Conservation (phyloP, 495 filamentous ascomycete genomes). For the Tuber indicum region DNA sequence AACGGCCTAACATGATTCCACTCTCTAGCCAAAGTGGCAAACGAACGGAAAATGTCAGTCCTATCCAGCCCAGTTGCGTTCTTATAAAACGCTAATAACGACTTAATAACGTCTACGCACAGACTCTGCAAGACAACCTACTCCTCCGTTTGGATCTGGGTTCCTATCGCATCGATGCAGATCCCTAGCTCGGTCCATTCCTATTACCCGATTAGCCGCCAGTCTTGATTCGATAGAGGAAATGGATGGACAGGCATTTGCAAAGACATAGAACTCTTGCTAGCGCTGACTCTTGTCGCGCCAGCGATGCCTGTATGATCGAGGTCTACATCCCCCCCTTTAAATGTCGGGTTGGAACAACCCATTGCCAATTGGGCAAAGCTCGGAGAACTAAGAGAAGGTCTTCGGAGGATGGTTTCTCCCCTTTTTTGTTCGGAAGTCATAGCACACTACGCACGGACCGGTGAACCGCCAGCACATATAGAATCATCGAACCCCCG, state of each 20-base stretch:
- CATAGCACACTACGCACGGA: no score
- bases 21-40: slow-evolving; percentile 68
- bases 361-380: no score
- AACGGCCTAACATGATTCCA: slow-evolving; percentile 65
- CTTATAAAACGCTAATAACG: slow-evolving; percentile 72
- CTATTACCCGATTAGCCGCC: slow-evolving; percentile 1
- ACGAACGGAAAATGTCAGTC: slow-evolving; percentile 79
- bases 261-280: slow-evolving; percentile 77
- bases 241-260: slow-evolving; percentile 53
- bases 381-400: no score
- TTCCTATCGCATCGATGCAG: slow-evolving; percentile 62
- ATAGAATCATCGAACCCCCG: no score
- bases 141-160: slow-evolving; percentile 74
- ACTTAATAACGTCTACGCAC: slow-evolving; percentile 64
- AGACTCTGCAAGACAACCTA: slow-evolving; percentile 62
- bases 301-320: slow-evolving; percentile 46
- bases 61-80: slow-evolving; percentile 87
- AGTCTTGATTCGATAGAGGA: background rate
- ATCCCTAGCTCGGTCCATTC: slow-evolving; percentile 72
- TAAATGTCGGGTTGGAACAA: no score
- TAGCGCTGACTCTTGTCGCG: slow-evolving; percentile 64
- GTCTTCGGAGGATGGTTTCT: no score
- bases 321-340: slow-evolving; percentile 59
- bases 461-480: no score
- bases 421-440: no score